Evolutionary conservation across 1,284 basidiomycete species (phyloP), one percentile per base, ranked within the genome.

Genomic region (Marasmius oreades): DNA sequence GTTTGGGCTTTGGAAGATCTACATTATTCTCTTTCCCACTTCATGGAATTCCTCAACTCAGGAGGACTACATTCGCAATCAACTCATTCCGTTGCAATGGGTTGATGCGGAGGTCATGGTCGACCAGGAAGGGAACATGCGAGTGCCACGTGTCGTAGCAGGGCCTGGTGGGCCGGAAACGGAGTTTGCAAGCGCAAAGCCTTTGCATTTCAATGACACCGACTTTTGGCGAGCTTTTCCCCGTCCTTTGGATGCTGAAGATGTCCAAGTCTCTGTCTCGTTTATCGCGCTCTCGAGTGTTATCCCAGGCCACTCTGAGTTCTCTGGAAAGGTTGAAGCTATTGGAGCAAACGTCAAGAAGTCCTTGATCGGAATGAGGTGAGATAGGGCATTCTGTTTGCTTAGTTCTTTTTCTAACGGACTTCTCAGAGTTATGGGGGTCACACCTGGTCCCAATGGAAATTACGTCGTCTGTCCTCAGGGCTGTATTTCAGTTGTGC

Each of bases 231-330:
- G 58, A 8, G 53, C 48, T 16, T 62, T 47, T 53, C 59, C 61
- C 6, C 26, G 36, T n/a, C 36, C 51, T 18, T 46, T 63, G 22
- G 53, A 55, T 23, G 42, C 52, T 3, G 34, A 59, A 10, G 62
- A 63, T 20, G 62, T 62, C 16, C 61, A 62, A 46, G 50, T 63
- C 24, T 26, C 46, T 14, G 59, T 62, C 12, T 43, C 58, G 8
- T 57, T 55, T 43, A 52, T 57, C 16, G 16, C 52, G 18, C n/a
- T 56, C 11, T 56, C 61, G 3, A 50, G 61, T 14, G 43, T 55
- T 7, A 60, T 63, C 23, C 51, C 53, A 1, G 55, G 42, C n/a
- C 59, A 48, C 36, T 55, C 59, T 11, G 51, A 52, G 14, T 52
- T 52, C 51, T 52, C 51, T 24, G 51, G 51, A n/a, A 26, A 26